A percentile compares a stretch with the other conserved stretches of the same genome.
These are phyloP conservation scores for Suhomyces bribrorum DNA, from an alignment of 1,139 yeast species.

Conservation along the genomic window DNA sequence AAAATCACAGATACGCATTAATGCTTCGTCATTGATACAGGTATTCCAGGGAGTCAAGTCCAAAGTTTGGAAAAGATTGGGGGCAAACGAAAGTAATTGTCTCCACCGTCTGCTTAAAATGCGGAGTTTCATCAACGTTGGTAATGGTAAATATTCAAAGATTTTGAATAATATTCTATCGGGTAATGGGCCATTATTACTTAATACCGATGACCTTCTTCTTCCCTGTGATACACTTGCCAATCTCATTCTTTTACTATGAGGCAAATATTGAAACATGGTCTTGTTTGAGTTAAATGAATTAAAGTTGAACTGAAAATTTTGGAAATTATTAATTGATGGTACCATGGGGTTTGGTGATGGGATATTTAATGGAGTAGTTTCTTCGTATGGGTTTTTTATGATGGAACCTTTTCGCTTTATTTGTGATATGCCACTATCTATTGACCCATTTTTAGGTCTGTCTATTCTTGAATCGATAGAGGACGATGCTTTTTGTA, in stretches of 20 bases:
- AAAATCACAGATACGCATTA: constrained; percentile 62
- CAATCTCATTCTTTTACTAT: constrained; percentile 52
- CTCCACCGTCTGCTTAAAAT: constrained; percentile 66
- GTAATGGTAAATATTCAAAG: constrained; percentile 54
- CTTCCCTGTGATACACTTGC: constrained; percentile 39
- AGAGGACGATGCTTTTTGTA: constrained; percentile 6
- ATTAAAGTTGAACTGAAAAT: constrained; percentile 13
- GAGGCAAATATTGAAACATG: constrained; percentile 53
- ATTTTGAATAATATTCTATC: constrained; percentile 56
- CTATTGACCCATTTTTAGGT: constrained; percentile 7
- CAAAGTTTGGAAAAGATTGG: constrained; percentile 48
- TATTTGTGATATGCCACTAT: constrained; percentile 8
- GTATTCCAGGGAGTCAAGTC: constrained; percentile 66
- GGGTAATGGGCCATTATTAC: constrained; percentile 55
- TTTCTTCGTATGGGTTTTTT: constrained; percentile 1
- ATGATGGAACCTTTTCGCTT: constrained; percentile 14
- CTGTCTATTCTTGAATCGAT: constrained; percentile 10
- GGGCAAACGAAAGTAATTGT: constrained; percentile 59
- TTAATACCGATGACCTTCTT: constrained; percentile 57
- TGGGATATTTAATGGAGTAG: constrained; percentile 23
- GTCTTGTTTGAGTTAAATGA: constrained; percentile 8
- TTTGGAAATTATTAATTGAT: constrained; percentile 33
- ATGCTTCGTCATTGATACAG: constrained; percentile 55
- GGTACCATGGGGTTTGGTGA: constrained; percentile 39
- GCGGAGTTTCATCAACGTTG: constrained; percentile 58